These are phyloP conservation scores for Coelastrella sp. DNA, from an alignment of 139 green algal species.

Conservation along the genomic window DNA sequence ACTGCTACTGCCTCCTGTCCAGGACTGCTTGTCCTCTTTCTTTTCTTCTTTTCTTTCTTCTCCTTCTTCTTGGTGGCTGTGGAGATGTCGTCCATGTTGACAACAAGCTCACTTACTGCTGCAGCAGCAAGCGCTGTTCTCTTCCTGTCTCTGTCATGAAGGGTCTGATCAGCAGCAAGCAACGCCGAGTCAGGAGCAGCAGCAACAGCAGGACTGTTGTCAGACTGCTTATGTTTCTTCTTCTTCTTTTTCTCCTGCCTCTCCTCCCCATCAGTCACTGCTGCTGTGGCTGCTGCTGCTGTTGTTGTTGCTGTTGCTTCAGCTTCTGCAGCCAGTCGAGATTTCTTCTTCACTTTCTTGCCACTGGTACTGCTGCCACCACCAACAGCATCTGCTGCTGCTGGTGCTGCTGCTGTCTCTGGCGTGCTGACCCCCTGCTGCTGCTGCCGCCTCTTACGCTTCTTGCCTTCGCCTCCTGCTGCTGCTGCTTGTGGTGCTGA, in stretches of 20 bases:
- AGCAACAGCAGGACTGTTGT: background rate
- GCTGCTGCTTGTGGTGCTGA: constrained; percentile 31
- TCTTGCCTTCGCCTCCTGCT: constrained; percentile 18
- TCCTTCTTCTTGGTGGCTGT: background rate
- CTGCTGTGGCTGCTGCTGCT: background rate
- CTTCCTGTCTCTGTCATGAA: too few species aligned
- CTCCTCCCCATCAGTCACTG: background rate
- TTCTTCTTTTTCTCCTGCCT: background rate
- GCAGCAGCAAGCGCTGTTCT: too few species aligned
- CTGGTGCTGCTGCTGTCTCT: background rate
- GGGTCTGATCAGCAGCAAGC: background rate
- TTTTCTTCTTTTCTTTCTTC: constrained; percentile 11
- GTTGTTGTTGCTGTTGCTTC: background rate
- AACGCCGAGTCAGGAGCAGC: background rate
- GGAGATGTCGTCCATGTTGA: background rate
- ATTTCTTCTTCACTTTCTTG: background rate
- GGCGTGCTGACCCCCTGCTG: background rate
- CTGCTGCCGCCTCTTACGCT: constrained; percentile 9
- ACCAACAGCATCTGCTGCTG: background rate
- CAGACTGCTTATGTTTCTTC: constrained; percentile 15
- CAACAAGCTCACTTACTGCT: constrained; percentile 1
- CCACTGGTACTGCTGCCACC: background rate
- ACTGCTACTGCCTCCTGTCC: background rate
- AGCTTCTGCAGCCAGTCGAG: background rate
- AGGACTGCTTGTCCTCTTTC: constrained; percentile 6